Conservation (phyloP, 1,284 basidiomycete genomes). For the Stygiomarasmius scandens region DNA sequence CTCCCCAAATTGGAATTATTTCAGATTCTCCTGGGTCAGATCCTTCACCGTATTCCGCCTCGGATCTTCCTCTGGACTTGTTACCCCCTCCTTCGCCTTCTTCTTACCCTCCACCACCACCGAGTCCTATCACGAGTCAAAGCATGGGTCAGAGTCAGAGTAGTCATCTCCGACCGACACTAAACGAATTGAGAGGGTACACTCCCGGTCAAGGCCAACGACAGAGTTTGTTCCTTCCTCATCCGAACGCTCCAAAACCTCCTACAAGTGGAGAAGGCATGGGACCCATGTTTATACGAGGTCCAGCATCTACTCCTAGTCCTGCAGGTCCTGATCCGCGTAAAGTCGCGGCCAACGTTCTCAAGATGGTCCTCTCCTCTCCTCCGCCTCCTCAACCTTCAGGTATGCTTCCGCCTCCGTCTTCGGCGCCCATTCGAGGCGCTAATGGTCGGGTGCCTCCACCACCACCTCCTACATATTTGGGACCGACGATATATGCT, state of each 20-base stretch:
- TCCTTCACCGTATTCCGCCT: constrained; percentile 10
- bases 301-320: constrained; percentile 17
- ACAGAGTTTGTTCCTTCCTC: constrained; percentile 65
- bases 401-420: constrained; percentile 14
- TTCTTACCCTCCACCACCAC: constrained; percentile 16
- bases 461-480: constrained; percentile 10
- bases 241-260: constrained; percentile 73
- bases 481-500: constrained; percentile 64
- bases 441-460: constrained; percentile 12
- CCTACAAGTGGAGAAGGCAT: constrained; percentile 31
- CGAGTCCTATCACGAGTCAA: too few relatives aligned
- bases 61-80: constrained; percentile 11
- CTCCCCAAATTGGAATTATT: background rate
- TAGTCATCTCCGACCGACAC: constrained; percentile 30
- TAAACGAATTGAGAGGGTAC: constrained; percentile 32
- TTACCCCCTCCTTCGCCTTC: constrained; percentile 19
- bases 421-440: constrained; percentile 15
- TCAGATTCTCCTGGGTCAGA: constrained; percentile 1
- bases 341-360: constrained; percentile 23
- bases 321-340: constrained; percentile 13
- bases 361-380: constrained; percentile 33
- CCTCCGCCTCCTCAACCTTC: constrained; percentile 23
- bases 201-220: constrained; percentile 31
- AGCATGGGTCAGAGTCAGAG: constrained; percentile 20
- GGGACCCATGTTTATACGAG: constrained; percentile 65